Conservation (phyloP, 2,329 filamentous ascomycete genomes). For the Clonostachys byssicola region DNA sequence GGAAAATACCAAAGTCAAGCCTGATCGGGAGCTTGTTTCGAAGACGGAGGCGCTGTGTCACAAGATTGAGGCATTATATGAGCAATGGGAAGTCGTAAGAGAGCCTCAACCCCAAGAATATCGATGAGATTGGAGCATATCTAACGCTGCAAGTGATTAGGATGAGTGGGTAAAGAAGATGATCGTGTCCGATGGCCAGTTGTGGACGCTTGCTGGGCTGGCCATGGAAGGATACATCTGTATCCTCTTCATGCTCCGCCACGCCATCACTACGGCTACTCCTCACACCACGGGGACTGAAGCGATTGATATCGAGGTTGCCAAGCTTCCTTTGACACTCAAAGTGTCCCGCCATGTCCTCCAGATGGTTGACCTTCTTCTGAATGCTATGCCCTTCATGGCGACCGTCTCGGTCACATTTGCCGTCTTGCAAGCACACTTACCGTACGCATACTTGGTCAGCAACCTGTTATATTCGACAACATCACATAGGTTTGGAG, state of each 20-base stretch:
- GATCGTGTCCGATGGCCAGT: slow-evolving; percentile 10
- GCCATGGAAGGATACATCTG: slow-evolving; percentile 19
- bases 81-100: slow-evolving; percentile 17
- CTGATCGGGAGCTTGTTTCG: slow-evolving; percentile 10
- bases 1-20: slow-evolving; percentile 10
- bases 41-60: slow-evolving; percentile 18
- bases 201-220: slow-evolving; percentile 18
- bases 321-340: too few species aligned
- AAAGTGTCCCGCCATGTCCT: too few species aligned
- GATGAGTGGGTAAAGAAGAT: slow-evolving; percentile 13
- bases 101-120: neutral
- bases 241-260: slow-evolving; percentile 26
- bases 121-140: neutral
- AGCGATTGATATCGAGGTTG: too few species aligned
- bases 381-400: too few species aligned
- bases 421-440: too few species aligned
- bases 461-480: too few species aligned
- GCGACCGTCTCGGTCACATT: too few species aligned
- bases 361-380: too few species aligned
- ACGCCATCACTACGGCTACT: slow-evolving; percentile 1
- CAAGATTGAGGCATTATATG: slow-evolving; percentile 16
- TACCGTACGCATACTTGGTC: too few species aligned
- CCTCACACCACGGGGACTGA: too few species aligned
- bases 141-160: slow-evolving; percentile 4
- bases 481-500: too few species aligned